Conservation (phyloP, 2,329 filamentous ascomycete genomes). For the Clathrospora elynae region DNA sequence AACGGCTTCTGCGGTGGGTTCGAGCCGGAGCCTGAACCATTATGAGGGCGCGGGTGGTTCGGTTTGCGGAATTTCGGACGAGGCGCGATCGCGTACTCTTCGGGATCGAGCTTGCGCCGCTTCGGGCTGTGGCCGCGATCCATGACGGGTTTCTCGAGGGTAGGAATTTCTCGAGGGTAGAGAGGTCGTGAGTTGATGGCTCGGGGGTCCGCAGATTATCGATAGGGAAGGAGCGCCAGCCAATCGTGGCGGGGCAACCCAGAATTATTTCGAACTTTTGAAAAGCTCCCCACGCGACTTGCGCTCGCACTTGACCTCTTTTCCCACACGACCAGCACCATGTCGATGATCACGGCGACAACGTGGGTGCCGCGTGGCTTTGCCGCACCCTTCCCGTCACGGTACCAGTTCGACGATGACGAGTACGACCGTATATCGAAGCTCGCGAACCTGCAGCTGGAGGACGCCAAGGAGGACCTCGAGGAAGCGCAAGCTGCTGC, state of each 20-base stretch:
- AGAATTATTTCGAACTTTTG: slow-evolving; percentile 23
- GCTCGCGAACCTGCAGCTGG: slow-evolving; percentile 69
- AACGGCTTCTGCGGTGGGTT: slow-evolving; percentile 61
- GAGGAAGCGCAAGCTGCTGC: slow-evolving; percentile 64
- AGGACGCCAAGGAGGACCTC: slow-evolving; percentile 84
- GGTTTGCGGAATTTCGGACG: slow-evolving; percentile 52
- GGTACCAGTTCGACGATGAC: slow-evolving; percentile 58
- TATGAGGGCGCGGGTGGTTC: slow-evolving; percentile 31
- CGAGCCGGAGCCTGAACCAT: slow-evolving; percentile 30
- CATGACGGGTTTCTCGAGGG: slow-evolving; percentile 29
- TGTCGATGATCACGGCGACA: slow-evolving; percentile 62
- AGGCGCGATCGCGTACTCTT: slow-evolving; percentile 62
- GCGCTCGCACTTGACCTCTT: slow-evolving; percentile 16
- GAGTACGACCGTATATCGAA: slow-evolving; percentile 58
- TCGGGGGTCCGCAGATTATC: slow-evolving; percentile 35
- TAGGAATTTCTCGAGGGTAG: background rate
- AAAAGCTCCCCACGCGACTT: slow-evolving; percentile 19
- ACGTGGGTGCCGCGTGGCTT: slow-evolving; percentile 60
- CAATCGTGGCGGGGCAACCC: slow-evolving; percentile 23
- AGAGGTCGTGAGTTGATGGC: slow-evolving; percentile 5
- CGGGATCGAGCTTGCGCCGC: slow-evolving; percentile 69
- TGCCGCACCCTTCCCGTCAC: slow-evolving; percentile 56
- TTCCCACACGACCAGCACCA: slow-evolving; percentile 28
- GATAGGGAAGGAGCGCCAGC: slow-evolving; percentile 28
- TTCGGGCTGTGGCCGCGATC: slow-evolving; percentile 61